Percentiles rank a stretch among this genome's conserved stretches.
These are phyloP conservation scores for Phallus indusiatus DNA, from an alignment of 768 basidiomycete genomes.

Conservation along the genomic window DNA sequence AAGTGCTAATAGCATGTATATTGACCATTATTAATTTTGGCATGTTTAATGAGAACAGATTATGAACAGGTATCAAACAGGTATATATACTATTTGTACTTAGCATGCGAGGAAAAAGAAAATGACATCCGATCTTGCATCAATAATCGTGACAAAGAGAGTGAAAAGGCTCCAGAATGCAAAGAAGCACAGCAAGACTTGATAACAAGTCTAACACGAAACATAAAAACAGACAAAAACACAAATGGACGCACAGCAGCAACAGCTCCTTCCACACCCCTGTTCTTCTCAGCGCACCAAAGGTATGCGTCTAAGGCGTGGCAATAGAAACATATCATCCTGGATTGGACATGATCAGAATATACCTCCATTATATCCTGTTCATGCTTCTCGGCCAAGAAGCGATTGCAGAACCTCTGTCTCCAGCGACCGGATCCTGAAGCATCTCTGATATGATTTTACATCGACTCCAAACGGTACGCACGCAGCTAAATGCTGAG, in stretches of 20 bases:
- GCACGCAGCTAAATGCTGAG: conserved; percentile 72
- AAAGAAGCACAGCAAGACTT: neutral
- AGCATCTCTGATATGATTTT: conserved; percentile 66
- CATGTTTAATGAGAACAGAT: neutral
- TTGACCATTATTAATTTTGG: neutral
- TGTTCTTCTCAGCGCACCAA: neutral
- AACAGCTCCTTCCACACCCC: neutral
- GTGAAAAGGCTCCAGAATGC: neutral
- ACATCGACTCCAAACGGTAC: conserved; percentile 64
- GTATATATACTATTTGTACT: neutral
- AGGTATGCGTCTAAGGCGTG: neutral
- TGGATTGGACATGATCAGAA: neutral
- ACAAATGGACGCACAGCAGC: neutral
- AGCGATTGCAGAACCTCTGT: conserved; percentile 34
- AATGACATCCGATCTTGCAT: neutral
- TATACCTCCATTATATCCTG: neutral
- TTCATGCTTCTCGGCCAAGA: neutral
- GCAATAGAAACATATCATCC: neutral
- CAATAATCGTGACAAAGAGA: neutral
- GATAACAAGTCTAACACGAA: neutral
- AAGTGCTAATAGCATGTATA: no score
- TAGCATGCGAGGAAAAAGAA: neutral
- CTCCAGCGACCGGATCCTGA: conserved; percentile 60
- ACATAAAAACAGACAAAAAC: neutral
- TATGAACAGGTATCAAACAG: neutral